phyloP scores from a whole-genome alignment of 2,329 filamentous ascomycete genomes.

The Trichoderma brevicompactum region DNA sequence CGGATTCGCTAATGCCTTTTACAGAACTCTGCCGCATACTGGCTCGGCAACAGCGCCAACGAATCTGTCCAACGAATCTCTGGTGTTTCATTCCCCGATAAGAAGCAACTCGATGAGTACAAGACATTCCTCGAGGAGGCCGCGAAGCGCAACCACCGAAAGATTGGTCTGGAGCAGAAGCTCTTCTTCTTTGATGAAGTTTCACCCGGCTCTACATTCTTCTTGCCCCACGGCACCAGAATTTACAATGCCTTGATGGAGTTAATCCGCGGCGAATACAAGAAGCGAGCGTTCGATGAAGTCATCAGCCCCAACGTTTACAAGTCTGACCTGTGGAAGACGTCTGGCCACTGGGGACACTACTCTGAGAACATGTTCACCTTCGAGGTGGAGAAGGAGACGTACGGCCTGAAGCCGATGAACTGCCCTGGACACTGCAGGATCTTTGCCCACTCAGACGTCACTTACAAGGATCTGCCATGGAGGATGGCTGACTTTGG shows the following conservation, averaged over 20 bases:
- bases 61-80: conserved; percentile 97
- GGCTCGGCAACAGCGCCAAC: conserved; percentile 90
- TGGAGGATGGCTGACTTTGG: conserved; percentile 95
- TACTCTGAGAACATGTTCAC: conserved; percentile 88
- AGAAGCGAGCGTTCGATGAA: conserved; percentile 90
- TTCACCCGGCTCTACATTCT: conserved; percentile 93
- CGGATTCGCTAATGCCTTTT: conserved; percentile 44
- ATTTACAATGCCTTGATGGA: conserved; percentile 89
- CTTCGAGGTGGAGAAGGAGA: conserved; percentile 76
- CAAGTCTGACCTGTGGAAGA: conserved; percentile 91
- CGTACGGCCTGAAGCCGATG: conserved; percentile 85
- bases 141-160: conserved; percentile 94
- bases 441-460: conserved; percentile 80
- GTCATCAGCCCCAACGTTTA: conserved; percentile 96
- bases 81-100: conserved; percentile 92
- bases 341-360: conserved; percentile 85
- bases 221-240: conserved; percentile 87
- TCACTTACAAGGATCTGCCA: conserved; percentile 84
- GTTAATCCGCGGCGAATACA: conserved; percentile 86
- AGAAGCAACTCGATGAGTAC: conserved; percentile 91
- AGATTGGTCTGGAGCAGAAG: conserved; percentile 93
- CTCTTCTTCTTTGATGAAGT: conserved; percentile 95
- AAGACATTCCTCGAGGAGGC: conserved; percentile 96
- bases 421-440: conserved; percentile 96
- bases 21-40: conserved; percentile 75